These are phyloP conservation scores for Ormosia semicastrata DNA, from an alignment of 306 rosid species.

Conservation along the genomic window DNA sequence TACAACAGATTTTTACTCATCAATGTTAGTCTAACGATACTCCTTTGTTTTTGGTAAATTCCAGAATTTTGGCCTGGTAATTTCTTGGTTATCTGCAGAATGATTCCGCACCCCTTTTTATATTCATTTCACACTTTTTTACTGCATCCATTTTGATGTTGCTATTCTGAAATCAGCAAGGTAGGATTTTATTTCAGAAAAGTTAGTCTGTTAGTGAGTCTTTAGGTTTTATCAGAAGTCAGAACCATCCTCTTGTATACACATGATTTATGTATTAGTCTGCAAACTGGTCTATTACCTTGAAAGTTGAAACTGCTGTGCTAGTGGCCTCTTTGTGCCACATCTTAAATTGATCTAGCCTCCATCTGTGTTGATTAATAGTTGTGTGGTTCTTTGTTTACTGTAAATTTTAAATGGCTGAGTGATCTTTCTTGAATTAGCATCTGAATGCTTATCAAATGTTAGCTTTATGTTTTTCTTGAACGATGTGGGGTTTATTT, in stretches of 20 bases:
- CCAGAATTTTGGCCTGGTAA: not conserved
- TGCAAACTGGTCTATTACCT: not conserved
- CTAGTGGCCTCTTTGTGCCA: not conserved
- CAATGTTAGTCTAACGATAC: not conserved
- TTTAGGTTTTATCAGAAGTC: not conserved
- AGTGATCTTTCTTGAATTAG: conserved; percentile 19
- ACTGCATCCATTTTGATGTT: conserved; percentile 8
- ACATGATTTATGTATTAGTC: not conserved
- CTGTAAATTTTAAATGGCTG: not conserved
- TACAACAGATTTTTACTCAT: not conserved
- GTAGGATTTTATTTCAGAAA: conserved; percentile 10
- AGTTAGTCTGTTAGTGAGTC: not conserved
- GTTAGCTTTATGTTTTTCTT: conserved; percentile 4
- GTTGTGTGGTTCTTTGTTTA: not conserved
- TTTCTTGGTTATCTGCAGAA: not conserved
- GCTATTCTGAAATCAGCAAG: not conserved
- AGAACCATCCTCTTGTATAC: not conserved
- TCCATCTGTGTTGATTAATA: conserved; percentile 9
- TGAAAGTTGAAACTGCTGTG: conserved; percentile 12
- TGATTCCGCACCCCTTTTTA: not conserved
- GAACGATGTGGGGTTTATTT: not conserved
- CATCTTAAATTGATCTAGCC: conserved; percentile 15
- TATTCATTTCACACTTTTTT: not conserved
- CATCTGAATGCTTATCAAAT: conserved; percentile 7
- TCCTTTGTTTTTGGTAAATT: conserved; percentile 6